Base-by-base conservation (phyloP, 768 basidiomycete species). In the Lactarius trivialis region DNA sequence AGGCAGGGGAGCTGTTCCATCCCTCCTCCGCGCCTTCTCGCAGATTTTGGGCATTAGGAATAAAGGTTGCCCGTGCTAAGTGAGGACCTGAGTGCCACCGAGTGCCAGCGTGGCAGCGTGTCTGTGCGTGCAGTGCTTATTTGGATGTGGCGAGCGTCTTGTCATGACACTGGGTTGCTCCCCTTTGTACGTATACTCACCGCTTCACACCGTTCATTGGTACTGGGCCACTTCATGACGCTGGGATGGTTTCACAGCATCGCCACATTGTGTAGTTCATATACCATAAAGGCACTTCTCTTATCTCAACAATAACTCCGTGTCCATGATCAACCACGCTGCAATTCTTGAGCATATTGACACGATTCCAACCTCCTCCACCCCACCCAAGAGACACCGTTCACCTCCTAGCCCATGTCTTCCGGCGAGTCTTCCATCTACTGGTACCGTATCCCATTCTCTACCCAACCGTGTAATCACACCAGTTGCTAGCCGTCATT, bases 371-470 rank as follows among this genome's bases (percentile, higher is more conserved):
- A 32, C 50, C 11, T 7, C 58, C n/a, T 32, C 45, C 15, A 43
- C 32, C 24, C 54, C 55, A 21, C 36, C 28, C 2, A 36, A 21
- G 56, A 78, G 82, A 61, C 74, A 70, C 62, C 79, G 78, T 48
- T 66, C 83, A 2, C 66, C 66, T 9, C 78, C 82, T 3, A 76
- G 81, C 11, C 81, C 81, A 60, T 87, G 85, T 71, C 77, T 91
- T 36, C 86, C 84, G 34, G 81, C 79, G 56, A 80, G 88, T n/a
- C 78, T 91, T 50, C 89, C 89, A 15, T 81, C 85, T 8, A 79
- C 75, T 64, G 80, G 87, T 86, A 67, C 55, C 81, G 76, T 43
- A 26, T 41, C 11, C 61, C 51, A 15, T 33, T 56, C 60, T 26
- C 45, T 41, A 51, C 30, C 30, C 26, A 39, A 36, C 8, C 4